These are phyloP conservation scores for Trypanosoma melophagium DNA, from an alignment of 208 protist genomes.

Conservation along the genomic window DNA sequence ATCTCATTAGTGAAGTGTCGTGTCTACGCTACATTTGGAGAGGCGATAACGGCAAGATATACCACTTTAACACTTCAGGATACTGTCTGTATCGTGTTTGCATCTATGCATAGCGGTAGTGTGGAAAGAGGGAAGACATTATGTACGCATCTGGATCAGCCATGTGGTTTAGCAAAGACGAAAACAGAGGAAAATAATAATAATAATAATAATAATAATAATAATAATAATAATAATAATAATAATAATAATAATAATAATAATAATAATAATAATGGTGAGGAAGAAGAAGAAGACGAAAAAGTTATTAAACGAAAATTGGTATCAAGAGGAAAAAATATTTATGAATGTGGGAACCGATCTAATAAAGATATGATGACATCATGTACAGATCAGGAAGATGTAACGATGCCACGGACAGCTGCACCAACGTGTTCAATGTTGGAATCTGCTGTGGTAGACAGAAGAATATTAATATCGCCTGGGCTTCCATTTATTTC, in stretches of 20 bases:
- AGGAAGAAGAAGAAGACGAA: not conserved
- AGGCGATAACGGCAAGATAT: constrained; percentile 4
- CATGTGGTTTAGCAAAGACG: too few species aligned
- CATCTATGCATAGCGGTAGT: not conserved
- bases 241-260: not conserved
- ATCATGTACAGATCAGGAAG: not conserved
- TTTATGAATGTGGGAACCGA: not conserved
- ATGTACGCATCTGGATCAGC: too few species aligned
- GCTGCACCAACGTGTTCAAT: constrained; percentile 1
- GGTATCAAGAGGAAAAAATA: not conserved
- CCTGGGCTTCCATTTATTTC: not conserved
- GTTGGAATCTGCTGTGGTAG: not conserved
- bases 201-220: too few species aligned
- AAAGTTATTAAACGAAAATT: not conserved
- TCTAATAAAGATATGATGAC: not conserved
- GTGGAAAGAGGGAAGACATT: too few species aligned
- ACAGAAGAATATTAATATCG: not conserved
- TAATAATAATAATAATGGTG: not conserved
- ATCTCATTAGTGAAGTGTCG: constrained; percentile 13
- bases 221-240: not conserved
- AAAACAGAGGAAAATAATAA: too few species aligned
- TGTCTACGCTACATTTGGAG: constrained; percentile 10
- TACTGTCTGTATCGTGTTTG: not conserved
- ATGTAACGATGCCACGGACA: constrained; percentile 6
- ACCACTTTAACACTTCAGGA: constrained; percentile 17